Conservation (phyloP, 495 filamentous ascomycete species). For the Neurospora sp. region DNA sequence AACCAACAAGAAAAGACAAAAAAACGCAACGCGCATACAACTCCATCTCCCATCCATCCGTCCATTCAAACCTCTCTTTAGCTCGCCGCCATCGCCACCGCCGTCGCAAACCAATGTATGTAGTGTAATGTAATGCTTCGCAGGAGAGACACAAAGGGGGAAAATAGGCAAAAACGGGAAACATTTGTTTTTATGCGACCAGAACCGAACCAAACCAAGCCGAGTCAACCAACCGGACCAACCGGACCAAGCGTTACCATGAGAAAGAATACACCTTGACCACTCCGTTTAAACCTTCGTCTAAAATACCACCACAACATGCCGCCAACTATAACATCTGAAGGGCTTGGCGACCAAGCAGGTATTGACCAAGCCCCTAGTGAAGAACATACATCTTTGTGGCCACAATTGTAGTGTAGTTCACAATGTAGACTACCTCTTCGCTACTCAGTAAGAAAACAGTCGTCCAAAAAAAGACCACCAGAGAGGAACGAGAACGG, state of each 20-base stretch:
- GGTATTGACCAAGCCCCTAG: background rate
- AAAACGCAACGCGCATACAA: background rate
- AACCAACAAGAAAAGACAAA: background rate
- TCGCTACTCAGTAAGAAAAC: background rate
- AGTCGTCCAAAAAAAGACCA: background rate
- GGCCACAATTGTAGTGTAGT: background rate
- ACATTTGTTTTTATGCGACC: background rate
- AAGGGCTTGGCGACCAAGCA: background rate
- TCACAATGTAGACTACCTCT: background rate
- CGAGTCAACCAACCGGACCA: background rate
- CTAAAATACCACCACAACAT: background rate
- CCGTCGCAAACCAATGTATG: background rate
- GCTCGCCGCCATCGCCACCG: conserved; percentile 1
- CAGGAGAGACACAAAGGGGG: background rate
- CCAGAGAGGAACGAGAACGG: background rate
- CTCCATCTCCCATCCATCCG: conserved; percentile 3
- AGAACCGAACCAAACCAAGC: background rate
- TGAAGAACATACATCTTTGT: background rate
- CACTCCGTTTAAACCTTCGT: background rate
- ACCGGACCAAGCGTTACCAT: background rate
- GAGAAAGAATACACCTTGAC: background rate
- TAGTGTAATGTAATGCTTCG: background rate
- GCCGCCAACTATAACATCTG: background rate
- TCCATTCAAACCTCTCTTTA: background rate
- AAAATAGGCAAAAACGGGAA: background rate